Conservation (phyloP, 2,329 filamentous ascomycete species). For the Fusarium napiforme region DNA sequence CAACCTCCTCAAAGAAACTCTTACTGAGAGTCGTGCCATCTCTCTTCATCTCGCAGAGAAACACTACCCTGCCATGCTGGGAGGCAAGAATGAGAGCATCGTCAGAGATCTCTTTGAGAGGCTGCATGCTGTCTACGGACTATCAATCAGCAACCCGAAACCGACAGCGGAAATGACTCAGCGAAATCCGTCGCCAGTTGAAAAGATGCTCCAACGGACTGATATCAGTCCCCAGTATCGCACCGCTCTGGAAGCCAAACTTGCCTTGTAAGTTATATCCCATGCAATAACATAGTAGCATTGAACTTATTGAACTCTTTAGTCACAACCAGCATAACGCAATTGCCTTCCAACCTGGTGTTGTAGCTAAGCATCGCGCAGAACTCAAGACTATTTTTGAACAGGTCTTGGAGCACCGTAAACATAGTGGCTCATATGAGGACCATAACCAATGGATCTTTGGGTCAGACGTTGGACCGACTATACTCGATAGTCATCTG, state of each 20-base stretch:
- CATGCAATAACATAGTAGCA: fast-evolving
- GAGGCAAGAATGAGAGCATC: background rate
- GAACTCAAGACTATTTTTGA: slow-evolving; percentile 1
- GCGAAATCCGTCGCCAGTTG: slow-evolving; percentile 16
- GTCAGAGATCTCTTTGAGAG: slow-evolving; percentile 7
- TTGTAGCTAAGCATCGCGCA: slow-evolving; percentile 12
- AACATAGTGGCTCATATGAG: background rate
- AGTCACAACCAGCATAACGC: slow-evolving; percentile 18
- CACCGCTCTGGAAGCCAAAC: slow-evolving; percentile 1
- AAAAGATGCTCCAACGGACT: slow-evolving; percentile 3
- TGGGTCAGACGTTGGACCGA: slow-evolving; percentile 11
- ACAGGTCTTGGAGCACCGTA: slow-evolving; percentile 8
- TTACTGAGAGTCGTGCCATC: slow-evolving; percentile 20
- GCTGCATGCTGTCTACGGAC: slow-evolving; percentile 9
- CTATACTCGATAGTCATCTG: slow-evolving; percentile 25
- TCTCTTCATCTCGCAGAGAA: slow-evolving; percentile 25
- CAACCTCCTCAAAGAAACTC: background rate
- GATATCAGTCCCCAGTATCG: slow-evolving; percentile 17
- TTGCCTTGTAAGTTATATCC: slow-evolving; percentile 1
- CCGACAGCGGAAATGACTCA: slow-evolving; percentile 11
- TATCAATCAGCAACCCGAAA: slow-evolving; percentile 18
- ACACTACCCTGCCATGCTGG: slow-evolving; percentile 25
- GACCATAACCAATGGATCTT: slow-evolving; percentile 15
- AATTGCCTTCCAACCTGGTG: slow-evolving; percentile 8
- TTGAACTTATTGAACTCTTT: background rate